Conservation (phyloP, 257 asterid genomes). For the Solanum ossicruentum region DNA sequence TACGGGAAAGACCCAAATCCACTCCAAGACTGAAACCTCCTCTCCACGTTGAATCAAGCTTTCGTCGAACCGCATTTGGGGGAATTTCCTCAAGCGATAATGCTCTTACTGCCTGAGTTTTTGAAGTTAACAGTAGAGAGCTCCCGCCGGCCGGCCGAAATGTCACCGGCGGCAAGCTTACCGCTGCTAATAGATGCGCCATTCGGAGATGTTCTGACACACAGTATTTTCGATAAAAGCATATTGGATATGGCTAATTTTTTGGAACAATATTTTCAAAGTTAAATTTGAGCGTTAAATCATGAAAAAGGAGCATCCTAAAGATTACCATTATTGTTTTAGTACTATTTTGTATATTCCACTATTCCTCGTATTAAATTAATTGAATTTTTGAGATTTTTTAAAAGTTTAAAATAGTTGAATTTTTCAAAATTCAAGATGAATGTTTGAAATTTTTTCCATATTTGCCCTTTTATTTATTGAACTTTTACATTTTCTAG, state of each 20-base stretch:
- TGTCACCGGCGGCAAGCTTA: not conserved
- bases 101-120: not conserved
- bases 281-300: not conserved
- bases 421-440: too few species aligned
- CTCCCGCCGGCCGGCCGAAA: not conserved
- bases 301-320: not conserved
- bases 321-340: not conserved
- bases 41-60: slow-evolving; percentile 55
- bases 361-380: too few species aligned
- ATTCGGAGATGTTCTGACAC: not conserved
- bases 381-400: too few species aligned
- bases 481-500: too few species aligned
- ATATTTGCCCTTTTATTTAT: too few species aligned
- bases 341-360: not conserved
- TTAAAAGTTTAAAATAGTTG: too few species aligned
- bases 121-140: not conserved
- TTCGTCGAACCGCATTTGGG: slow-evolving; percentile 59
- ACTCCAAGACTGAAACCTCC: slow-evolving; percentile 92
- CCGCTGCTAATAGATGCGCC: not conserved
- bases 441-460: too few species aligned
- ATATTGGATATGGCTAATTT: not conserved
- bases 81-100: slow-evolving; percentile 44
- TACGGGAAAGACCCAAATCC: slow-evolving; percentile 73
- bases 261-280: not conserved
- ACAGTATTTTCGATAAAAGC: not conserved